Evolutionary conservation across 2,329 filamentous ascomycete species (phyloP), one percentile per base, ranked within the genome.

Genomic region (Monosporascus sp.): DNA sequence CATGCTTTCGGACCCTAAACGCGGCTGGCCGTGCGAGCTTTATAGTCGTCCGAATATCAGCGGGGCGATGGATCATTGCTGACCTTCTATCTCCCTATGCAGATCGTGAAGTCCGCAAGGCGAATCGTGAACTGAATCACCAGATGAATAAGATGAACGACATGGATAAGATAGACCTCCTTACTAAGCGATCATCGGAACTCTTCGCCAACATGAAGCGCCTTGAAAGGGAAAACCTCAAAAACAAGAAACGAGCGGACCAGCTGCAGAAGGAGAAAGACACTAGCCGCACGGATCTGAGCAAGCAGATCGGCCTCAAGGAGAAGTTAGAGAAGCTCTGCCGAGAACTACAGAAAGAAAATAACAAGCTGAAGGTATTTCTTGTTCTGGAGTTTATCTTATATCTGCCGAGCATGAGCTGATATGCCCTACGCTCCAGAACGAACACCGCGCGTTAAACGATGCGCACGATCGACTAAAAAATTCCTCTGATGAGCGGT

Each of bases 271-370:
- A 97, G 70, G 94, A 99, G 65, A 95, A 96, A 70, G 94, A 99
- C 68, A 86, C 89, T 61, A 88, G 88, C 53, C 85, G 91, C 63
- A 88, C 87, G 47, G 94, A 99, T 69, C 78, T 96, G 52, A 93
- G 85, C 73, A 96, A 96, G 74, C 93, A 92, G 22, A 86, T 89
- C 20, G 88, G 87, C 1, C 83, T 97, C 67, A 97, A 96, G 71
- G 92, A 97, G 70, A 97, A 97, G 73, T 77, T 99, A 46, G 94
- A 99, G 73, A 99, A 97, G 69, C 78, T 99, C 35, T 97, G 92
- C 65, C 81, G 94, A 53, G 94, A 99, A 71, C 80, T 99, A 52
- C 94, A 95, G 56, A 89, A 93, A 64, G 94, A 99, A 67, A 99
- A 99, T 71, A 97, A 97, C 73, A 95, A 96, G 74, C 85, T 99